Evolutionary conservation across 23 red algal species (phyloP).

Genomic region (Chondrus crispus): DNA sequence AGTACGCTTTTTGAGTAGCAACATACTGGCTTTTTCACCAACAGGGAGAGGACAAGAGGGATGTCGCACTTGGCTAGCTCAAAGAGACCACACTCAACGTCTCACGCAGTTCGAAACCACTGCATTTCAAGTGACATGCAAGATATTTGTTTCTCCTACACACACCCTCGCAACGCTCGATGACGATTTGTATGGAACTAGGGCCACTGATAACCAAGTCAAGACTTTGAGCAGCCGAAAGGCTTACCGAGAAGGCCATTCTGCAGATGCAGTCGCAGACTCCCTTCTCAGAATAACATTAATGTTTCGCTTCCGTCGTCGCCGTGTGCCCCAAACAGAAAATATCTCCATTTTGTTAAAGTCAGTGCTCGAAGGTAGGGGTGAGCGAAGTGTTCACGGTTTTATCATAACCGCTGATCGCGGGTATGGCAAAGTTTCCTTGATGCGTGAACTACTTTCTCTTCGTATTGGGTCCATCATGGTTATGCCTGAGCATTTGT

Average conservation of each 20-base stretch:
- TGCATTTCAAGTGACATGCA: background rate
- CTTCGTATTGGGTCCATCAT: too few species aligned
- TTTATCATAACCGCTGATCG: background rate
- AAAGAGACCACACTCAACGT: background rate
- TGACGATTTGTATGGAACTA: background rate
- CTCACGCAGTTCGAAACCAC: conserved; percentile 3
- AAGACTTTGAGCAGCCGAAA: background rate
- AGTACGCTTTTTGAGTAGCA: background rate
- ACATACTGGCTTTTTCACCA: background rate
- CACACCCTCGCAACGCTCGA: background rate
- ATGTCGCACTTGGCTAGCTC: background rate
- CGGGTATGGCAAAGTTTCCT: background rate
- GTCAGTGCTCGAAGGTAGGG: background rate
- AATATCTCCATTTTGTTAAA: background rate
- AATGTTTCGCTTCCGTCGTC: background rate
- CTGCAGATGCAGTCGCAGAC: background rate
- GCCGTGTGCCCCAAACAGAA: background rate
- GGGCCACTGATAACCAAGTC: background rate
- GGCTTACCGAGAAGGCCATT: background rate
- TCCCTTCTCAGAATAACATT: background rate
- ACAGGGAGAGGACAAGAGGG: background rate
- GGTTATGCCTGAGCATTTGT: too few species aligned
- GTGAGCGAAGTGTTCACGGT: background rate
- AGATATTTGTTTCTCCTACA: background rate
- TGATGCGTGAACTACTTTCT: too few species aligned